Evolutionary conservation across 495 filamentous ascomycete genomes (phyloP).

Genomic region (Penicillium goetzii): DNA sequence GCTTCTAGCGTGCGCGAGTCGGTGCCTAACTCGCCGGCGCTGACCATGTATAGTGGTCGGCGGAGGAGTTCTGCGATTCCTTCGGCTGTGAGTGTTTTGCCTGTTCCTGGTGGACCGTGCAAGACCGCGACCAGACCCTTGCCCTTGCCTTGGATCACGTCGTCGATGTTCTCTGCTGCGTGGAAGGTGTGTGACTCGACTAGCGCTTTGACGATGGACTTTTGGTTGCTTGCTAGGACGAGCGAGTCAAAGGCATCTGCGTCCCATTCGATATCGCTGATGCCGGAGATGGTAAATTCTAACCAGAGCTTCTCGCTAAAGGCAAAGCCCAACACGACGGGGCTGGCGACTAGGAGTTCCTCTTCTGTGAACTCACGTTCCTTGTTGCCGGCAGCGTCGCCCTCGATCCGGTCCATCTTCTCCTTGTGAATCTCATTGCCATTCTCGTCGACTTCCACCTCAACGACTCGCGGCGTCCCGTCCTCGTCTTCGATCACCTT

Average conservation of each 20-base stretch:
- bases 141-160: conserved; percentile 80
- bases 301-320: conserved; percentile 92
- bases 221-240: conserved; percentile 74
- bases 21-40: conserved; percentile 80
- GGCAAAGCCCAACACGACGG: conserved; percentile 89
- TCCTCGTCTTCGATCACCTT: conserved; percentile 70
- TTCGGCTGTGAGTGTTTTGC: conserved; percentile 89
- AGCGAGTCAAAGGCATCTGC: conserved; percentile 78
- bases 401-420: conserved; percentile 59
- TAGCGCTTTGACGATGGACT: conserved; percentile 78
- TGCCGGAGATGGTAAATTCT: conserved; percentile 81
- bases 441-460: conserved; percentile 64
- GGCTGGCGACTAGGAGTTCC: conserved; percentile 86
- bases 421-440: conserved; percentile 67
- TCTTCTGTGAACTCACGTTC: conserved; percentile 74
- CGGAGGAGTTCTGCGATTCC: conserved; percentile 82
- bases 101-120: conserved; percentile 83
- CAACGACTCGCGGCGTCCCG: conserved; percentile 59
- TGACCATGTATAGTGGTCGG: conserved; percentile 84
- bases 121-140: conserved; percentile 75
- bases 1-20: conserved; percentile 75
- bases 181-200: conserved; percentile 83
- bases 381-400: conserved; percentile 44
- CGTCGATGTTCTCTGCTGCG: conserved; percentile 79
- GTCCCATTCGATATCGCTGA: conserved; percentile 84